Evolutionary conservation across 257 asterid genomes (phyloP).

Genomic region (Thymus mandschuricus): DNA sequence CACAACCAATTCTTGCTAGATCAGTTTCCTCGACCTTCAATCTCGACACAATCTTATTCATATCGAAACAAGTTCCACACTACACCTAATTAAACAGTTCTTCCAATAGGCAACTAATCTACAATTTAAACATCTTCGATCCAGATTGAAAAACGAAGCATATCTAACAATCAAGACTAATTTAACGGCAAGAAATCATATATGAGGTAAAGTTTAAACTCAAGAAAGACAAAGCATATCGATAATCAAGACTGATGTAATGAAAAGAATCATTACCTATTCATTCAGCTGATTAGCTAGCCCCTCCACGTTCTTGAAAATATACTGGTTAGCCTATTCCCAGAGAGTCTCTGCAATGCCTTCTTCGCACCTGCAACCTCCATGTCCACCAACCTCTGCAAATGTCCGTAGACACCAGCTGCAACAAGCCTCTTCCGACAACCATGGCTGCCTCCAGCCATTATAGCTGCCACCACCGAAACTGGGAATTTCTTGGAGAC

Average conservation of each 20-base stretch:
- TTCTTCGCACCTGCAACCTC: slow-evolving; percentile 84
- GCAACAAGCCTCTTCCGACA: slow-evolving; percentile 79
- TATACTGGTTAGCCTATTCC: slow-evolving; percentile 76
- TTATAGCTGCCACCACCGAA: slow-evolving; percentile 76
- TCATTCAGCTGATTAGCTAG: slow-evolving; percentile 45
- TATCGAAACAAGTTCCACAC: slow-evolving; percentile 16
- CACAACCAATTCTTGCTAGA: slow-evolving; percentile 17
- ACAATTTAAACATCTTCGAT: slow-evolving; percentile 17
- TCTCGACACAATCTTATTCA: slow-evolving; percentile 20
- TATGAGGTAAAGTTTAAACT: not conserved
- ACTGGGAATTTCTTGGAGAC: slow-evolving; percentile 82
- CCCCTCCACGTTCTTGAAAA: slow-evolving; percentile 77
- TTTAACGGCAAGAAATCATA: not conserved
- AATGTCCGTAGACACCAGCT: slow-evolving; percentile 71
- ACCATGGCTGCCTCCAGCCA: slow-evolving; percentile 90
- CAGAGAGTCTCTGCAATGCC: slow-evolving; percentile 89
- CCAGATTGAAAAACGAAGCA: not conserved
- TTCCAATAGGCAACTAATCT: slow-evolving; percentile 25
- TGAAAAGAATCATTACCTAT: slow-evolving; percentile 46
- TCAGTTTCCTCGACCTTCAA: slow-evolving; percentile 2
- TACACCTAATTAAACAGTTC: slow-evolving; percentile 25
- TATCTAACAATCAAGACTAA: not conserved
- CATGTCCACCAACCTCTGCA: slow-evolving; percentile 71
- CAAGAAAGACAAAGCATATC: slow-evolving; percentile 10
- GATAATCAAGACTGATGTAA: slow-evolving; percentile 13